Conservation (phyloP, 169 alveolate species). For the Eimeria necatrix region DNA sequence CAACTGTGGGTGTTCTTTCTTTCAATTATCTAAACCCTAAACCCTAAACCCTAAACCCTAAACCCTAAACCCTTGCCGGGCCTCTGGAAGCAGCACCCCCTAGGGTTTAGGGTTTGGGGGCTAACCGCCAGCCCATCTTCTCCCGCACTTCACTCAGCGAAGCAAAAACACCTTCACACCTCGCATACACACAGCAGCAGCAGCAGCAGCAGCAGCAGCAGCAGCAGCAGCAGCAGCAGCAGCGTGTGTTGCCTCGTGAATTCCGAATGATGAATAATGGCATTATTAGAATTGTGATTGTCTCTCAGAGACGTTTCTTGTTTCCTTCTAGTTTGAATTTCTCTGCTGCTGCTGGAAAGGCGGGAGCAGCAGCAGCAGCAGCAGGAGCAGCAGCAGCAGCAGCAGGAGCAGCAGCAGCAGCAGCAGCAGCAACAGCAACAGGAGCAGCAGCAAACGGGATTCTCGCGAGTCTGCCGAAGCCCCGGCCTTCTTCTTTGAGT, state of each 20-base stretch:
- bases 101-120: background rate
- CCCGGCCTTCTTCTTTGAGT: conserved; percentile 56
- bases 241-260: background rate
- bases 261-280: too few relatives aligned
- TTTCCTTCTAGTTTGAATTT: too few relatives aligned
- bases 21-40: background rate
- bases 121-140: background rate
- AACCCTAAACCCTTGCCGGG: background rate
- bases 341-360: too few relatives aligned
- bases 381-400: background rate
- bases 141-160: background rate
- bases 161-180: background rate
- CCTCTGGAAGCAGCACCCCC: background rate
- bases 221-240: background rate
- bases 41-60: too few relatives aligned
- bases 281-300: too few relatives aligned
- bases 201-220: background rate
- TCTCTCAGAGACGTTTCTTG: too few relatives aligned
- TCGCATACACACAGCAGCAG: background rate
- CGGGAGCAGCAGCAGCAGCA: background rate
- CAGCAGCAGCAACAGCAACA: background rate
- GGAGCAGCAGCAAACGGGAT: background rate
- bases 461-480: background rate
- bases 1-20: background rate
- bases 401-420: background rate